These are phyloP conservation scores for Alternaria atra DNA, from an alignment of 2,329 filamentous ascomycete species.

Conservation along the genomic window DNA sequence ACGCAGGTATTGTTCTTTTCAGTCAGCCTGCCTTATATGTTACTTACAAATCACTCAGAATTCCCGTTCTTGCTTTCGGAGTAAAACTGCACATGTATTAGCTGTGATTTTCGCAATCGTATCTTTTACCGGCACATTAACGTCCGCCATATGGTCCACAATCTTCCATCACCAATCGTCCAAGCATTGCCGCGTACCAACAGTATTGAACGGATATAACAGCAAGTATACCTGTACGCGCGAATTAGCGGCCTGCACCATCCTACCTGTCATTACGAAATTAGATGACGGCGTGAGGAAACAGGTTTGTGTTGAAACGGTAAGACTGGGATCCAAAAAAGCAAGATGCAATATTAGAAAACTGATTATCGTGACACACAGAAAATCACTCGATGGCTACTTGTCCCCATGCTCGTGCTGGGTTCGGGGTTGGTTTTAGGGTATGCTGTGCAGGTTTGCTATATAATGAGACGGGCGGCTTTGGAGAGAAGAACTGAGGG, in stretches of 20 bases:
- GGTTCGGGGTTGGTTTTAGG: neutral
- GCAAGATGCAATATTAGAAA: fast-evolving
- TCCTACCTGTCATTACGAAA: neutral
- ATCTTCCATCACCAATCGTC: neutral
- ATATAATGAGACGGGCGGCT: neutral
- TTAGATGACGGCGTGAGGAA: neutral
- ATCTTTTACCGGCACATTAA: neutral
- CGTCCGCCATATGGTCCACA: neutral
- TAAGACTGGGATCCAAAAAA: neutral
- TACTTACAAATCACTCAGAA: neutral
- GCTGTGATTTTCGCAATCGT: neutral
- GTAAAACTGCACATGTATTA: neutral
- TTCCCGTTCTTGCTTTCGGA: neutral
- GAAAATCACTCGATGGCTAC: neutral
- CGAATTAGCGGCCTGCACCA: neutral
- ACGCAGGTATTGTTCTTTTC: neutral
- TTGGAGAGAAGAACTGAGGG: neutral
- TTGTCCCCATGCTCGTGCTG: neutral
- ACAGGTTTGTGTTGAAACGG: neutral
- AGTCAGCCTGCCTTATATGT: neutral
- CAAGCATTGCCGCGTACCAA: neutral
- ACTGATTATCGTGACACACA: neutral
- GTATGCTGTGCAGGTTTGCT: neutral
- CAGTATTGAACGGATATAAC: neutral
- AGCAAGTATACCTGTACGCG: neutral